Percentiles rank a stretch among this genome's conserved stretches.
Evolutionary conservation across 768 basidiomycete species (phyloP).

Genomic region (Termitomyces sp.): DNA sequence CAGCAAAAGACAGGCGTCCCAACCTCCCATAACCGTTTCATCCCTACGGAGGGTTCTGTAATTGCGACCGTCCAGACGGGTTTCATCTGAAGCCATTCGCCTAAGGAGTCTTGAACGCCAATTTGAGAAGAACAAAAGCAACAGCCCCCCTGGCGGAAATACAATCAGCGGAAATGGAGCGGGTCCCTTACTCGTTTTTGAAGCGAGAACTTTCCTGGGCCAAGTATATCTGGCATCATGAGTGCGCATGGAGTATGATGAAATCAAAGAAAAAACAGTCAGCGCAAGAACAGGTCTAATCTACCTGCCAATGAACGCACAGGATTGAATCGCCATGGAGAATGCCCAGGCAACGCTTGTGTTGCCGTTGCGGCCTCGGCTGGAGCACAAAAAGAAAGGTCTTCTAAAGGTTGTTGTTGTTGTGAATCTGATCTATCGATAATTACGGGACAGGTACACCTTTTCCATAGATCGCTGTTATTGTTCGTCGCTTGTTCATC

Average conservation of each 20-base stretch:
- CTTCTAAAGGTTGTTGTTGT: conserved; percentile 19
- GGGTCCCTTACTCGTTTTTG: not conserved
- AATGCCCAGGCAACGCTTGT: conserved; percentile 17
- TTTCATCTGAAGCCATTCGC: not conserved
- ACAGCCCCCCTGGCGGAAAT: not conserved
- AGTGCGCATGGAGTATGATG: not conserved
- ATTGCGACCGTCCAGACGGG: not conserved
- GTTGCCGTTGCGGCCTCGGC: conserved; percentile 7
- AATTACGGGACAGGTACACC: conserved; percentile 13
- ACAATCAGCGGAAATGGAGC: not conserved
- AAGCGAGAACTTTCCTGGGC: not conserved
- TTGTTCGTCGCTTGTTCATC: conserved; percentile 17
- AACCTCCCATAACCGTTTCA: conserved; percentile 11
- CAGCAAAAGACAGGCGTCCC: conserved; percentile 7
- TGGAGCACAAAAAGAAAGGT: conserved; percentile 14
- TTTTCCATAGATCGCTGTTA: conserved; percentile 17
- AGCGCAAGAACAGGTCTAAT: conserved; percentile 7
- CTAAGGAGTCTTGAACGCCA: not conserved
- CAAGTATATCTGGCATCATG: not conserved
- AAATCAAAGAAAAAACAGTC: conserved; percentile 10
- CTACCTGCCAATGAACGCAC: conserved; percentile 17
- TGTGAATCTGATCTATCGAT: conserved; percentile 6
- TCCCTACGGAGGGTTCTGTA: conserved; percentile 1
- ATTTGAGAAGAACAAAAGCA: not conserved
- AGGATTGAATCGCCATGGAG: conserved; percentile 15